phyloP scores from a whole-genome alignment of 192 early-diverging fungal species.

The Coemansia asiatica region DNA sequence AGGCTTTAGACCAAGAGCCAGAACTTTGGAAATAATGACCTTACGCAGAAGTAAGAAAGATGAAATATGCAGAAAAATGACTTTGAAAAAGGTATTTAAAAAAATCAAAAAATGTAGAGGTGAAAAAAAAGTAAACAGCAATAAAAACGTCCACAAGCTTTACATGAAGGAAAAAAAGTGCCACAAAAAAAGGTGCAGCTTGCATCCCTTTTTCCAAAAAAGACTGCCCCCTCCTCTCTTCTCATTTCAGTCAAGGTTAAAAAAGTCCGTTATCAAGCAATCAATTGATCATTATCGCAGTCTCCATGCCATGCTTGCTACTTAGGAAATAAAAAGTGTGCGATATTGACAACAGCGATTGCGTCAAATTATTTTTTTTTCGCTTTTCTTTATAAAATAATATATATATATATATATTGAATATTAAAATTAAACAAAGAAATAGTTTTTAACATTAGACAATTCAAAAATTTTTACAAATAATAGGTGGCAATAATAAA shows the following conservation, averaged over 20 bases:
- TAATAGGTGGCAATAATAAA: neutral
- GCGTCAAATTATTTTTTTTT: no score
- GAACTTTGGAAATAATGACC: neutral
- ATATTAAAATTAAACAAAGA: neutral
- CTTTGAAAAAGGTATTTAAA: neutral
- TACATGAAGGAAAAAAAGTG: neutral
- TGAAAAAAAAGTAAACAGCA: neutral
- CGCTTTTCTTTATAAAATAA: no score
- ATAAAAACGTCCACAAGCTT: neutral
- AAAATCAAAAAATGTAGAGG: neutral
- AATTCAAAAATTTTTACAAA: neutral
- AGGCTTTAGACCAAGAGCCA: neutral
- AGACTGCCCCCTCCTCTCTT: no score
- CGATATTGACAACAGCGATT: no score
- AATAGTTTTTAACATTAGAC: neutral
- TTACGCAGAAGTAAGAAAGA: neutral
- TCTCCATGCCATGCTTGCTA: no score
- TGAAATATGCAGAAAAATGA: constrained; percentile 3
- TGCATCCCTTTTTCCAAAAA: no score
- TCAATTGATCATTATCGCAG: no score
- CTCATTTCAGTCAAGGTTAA: no score
- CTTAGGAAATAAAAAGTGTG: no score
- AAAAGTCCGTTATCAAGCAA: no score
- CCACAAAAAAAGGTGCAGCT: neutral
- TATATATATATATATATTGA: no score